Conservation (phyloP, 164 flowering plant species). For the Stephania cephalantha region DNA sequence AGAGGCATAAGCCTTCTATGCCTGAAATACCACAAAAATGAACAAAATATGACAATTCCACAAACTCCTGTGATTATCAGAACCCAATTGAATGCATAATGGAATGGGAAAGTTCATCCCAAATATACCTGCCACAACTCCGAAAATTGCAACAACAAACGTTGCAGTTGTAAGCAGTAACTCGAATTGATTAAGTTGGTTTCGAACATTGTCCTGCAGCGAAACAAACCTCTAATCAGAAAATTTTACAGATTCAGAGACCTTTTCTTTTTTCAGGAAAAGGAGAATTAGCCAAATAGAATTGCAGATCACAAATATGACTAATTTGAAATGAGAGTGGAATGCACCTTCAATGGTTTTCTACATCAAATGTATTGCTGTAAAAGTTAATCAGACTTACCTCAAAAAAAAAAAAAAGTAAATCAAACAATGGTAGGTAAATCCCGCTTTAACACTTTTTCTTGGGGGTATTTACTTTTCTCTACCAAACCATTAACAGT, state of each 20-base stretch:
- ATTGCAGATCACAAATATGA: background rate
- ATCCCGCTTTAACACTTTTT: background rate
- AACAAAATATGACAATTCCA: slow-evolving; percentile 51
- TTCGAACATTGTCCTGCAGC: slow-evolving; percentile 85
- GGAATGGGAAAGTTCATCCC: slow-evolving; percentile 81
- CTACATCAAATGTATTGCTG: too few relatives aligned
- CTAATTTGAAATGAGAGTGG: background rate
- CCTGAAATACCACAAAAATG: slow-evolving; percentile 76
- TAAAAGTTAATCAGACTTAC: too few relatives aligned
- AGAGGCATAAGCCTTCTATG: slow-evolving; percentile 77
- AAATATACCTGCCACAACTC: slow-evolving; percentile 92
- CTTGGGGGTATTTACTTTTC: too few relatives aligned
- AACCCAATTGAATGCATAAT: slow-evolving; percentile 83
- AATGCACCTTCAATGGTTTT: too few relatives aligned
- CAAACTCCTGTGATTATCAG: slow-evolving; percentile 62
- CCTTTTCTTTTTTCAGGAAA: background rate
- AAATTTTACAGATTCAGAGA: background rate
- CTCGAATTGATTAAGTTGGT: slow-evolving; percentile 93
- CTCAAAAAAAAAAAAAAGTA: too few relatives aligned
- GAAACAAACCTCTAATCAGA: background rate
- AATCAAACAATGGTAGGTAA: background rate
- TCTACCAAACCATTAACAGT: too few relatives aligned
- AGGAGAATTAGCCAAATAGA: background rate
- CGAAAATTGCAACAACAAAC: slow-evolving; percentile 89
- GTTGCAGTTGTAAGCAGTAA: slow-evolving; percentile 89